These are phyloP conservation scores for Fraxinus ornus DNA, from an alignment of 305 asterid genomes.

Conservation along the genomic window DNA sequence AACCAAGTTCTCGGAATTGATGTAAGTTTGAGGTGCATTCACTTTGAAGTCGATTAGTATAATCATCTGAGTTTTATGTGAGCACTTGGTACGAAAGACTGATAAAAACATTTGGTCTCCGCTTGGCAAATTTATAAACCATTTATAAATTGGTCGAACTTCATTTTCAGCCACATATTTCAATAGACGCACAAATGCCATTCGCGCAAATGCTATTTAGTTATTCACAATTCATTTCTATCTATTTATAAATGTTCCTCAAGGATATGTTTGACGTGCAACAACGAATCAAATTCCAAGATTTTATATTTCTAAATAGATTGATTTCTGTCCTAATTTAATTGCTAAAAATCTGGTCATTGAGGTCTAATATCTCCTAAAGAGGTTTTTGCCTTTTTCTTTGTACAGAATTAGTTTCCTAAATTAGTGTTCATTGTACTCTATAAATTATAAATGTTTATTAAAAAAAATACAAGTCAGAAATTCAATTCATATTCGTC, in stretches of 20 bases:
- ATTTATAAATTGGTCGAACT: not conserved
- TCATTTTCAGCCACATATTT: not conserved
- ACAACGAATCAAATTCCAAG: not conserved
- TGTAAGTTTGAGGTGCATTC: constrained; percentile 41
- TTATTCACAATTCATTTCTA: not conserved
- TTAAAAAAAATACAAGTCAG: not conserved
- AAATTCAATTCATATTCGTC: not conserved
- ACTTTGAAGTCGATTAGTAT: constrained; percentile 11
- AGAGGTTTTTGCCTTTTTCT: not conserved
- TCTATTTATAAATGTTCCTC: not conserved
- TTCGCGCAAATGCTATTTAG: not conserved
- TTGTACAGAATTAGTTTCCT: not conserved
- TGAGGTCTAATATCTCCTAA: not conserved
- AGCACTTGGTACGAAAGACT: not conserved
- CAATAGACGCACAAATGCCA: not conserved
- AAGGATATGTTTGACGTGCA: not conserved
- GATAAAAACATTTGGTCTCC: not conserved
- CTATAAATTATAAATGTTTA: not conserved
- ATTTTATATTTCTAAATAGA: not conserved
- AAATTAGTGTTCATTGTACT: not conserved
- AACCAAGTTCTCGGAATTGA: constrained; percentile 63
- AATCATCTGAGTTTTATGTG: constrained; percentile 11
- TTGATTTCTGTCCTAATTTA: not conserved
- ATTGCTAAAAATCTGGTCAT: not conserved
- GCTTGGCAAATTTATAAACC: not conserved